These are phyloP conservation scores for Apiosordaria backusii DNA, from an alignment of 495 filamentous ascomycete species.

Conservation along the genomic window DNA sequence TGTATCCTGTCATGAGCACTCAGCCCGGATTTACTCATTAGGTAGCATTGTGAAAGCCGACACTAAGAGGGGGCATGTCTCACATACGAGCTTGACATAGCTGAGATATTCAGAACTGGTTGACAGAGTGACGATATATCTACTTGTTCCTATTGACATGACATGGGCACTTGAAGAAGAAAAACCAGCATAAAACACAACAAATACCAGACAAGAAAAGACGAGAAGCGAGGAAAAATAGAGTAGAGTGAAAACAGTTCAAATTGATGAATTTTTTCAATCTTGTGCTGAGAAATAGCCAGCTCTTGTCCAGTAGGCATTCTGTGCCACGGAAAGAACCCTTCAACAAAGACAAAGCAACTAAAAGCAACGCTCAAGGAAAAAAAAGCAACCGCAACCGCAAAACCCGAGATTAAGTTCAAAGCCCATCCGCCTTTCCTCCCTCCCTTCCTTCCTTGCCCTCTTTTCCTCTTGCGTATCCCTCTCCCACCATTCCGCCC, in stretches of 20 bases:
- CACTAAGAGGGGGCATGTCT: not conserved
- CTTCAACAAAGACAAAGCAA: not conserved
- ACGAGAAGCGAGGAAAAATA: not conserved
- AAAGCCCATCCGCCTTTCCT: conserved; percentile 7
- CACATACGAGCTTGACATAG: not conserved
- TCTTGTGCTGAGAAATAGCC: not conserved
- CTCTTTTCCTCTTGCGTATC: conserved; percentile 7
- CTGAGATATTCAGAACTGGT: not conserved
- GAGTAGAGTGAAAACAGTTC: not conserved
- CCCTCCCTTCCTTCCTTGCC: conserved; percentile 18
- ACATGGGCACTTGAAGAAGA: not conserved
- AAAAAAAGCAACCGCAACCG: not conserved
- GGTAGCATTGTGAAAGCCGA: too few relatives aligned
- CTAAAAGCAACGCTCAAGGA: not conserved
- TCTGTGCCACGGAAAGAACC: not conserved
- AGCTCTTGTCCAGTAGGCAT: not conserved
- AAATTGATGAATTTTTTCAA: conserved; percentile 1
- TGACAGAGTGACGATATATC: not conserved
- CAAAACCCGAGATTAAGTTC: conserved; percentile 1
- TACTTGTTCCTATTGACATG: not conserved
- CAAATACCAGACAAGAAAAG: not conserved
- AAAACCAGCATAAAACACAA: conserved; percentile 11
- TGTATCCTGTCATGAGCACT: not conserved
- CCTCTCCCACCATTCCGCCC: conserved; percentile 9
- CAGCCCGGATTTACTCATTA: not conserved